These are phyloP conservation scores for Helianthus tuberosus DNA, from an alignment of 129 eudicot genomes.

Conservation along the genomic window DNA sequence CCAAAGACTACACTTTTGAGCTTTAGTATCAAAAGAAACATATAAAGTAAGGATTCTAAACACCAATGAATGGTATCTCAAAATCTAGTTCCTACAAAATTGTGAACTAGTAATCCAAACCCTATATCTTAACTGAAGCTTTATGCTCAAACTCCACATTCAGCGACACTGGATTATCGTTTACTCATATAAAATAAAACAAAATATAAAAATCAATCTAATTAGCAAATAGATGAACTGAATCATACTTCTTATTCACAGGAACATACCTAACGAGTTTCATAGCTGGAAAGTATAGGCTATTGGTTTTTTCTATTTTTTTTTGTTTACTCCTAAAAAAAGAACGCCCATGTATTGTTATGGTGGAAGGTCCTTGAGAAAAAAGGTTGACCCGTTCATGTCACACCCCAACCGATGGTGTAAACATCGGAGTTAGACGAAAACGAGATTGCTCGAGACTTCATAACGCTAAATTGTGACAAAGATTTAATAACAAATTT, in stretches of 20 bases:
- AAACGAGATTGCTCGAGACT: too few species aligned
- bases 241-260: constrained; percentile 3
- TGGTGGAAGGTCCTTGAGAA: too few species aligned
- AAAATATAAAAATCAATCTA: constrained; percentile 5
- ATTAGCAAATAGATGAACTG: neutral
- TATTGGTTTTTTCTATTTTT: too few species aligned
- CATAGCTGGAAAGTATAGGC: too few species aligned
- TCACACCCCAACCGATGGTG: too few species aligned
- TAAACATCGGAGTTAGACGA: too few species aligned
- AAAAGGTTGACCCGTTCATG: too few species aligned
- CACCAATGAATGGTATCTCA: neutral
- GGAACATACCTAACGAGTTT: too few species aligned
- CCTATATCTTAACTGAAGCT: constrained; percentile 14
- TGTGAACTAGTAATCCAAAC: neutral
- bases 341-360: too few species aligned
- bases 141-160: constrained; percentile 1
- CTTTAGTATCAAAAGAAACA: neutral
- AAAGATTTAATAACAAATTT: too few species aligned
- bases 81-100: neutral
- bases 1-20: neutral
- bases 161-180: constrained; percentile 11
- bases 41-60: neutral
- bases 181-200: constrained; percentile 10
- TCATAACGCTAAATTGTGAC: too few species aligned
- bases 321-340: too few species aligned